Evolutionary conservation across 805 yeast species (phyloP), one percentile per base, ranked within the genome.

Genomic region (Brettanomyces bruxellensis): DNA sequence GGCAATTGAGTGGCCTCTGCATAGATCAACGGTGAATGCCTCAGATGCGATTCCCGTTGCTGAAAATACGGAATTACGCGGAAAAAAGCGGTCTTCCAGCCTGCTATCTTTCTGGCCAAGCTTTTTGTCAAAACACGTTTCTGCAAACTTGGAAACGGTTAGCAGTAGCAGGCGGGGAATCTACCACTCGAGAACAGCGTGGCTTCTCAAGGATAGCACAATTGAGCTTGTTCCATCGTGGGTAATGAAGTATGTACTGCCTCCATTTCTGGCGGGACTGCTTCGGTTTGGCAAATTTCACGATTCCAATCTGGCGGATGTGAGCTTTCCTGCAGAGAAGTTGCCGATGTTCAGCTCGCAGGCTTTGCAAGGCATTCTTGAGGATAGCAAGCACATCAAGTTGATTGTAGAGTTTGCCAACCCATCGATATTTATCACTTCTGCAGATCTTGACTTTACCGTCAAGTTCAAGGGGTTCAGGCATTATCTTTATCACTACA

Each of bases 391-490:
- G 38, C 42, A 48, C 30, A 53, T 55, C 43, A 58, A 58, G 38
- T 37, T 53, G 23, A 45, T 58, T 8, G 37, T 58, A 22, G 62
- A 58, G 45, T 51, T 58, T 48, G 53, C 54, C 44, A 48, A 46
- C 32, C 44, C 50, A 14, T 44, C 49, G 30, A 44, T 52, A 3
- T 56, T 35, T 41, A 43, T 56, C 34, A 45, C 52, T 4, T 38
- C 47, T n/a, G 46, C 51, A 5, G 46, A 43, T 5, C 40, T 58
- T 34, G 56, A 50, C 35, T 49, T 71, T 34, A 62, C 55, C 18
- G 61, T 70, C 11, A 64, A 65, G 44, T 72, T 71, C 66, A 58
- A 60, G 25, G 78, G 78, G 0, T 56, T 71, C 38, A 57, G 77
- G 34, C 69, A 64, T 52, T 70, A 67, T 48, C 45, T 72, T 34